Percentiles rank a stretch among this genome's conserved stretches.
phyloP scores from a whole-genome alignment of 768 basidiomycete species.

The Podaxis pistillaris region DNA sequence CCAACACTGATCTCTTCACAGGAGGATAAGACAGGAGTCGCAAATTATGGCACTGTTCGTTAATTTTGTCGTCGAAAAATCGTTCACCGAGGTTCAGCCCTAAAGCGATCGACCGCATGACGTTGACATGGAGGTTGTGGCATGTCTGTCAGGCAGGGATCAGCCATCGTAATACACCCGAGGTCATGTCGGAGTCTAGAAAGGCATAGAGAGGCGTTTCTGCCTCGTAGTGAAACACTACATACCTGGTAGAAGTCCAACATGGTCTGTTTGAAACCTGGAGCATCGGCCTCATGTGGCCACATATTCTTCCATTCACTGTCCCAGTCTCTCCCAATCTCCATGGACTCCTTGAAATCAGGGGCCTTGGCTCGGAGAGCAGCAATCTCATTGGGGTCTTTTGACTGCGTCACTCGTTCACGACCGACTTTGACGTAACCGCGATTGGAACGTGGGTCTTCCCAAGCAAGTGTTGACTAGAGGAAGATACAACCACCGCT shows the following conservation, averaged over 20 bases:
- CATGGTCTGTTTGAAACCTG: constrained; percentile 72
- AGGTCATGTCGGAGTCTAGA: background rate
- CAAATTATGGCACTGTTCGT: constrained; percentile 80
- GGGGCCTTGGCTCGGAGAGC: constrained; percentile 71
- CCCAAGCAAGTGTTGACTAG: constrained; percentile 71
- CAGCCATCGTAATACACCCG: constrained; percentile 5
- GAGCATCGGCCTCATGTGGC: constrained; percentile 63
- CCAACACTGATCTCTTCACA: constrained; percentile 57
- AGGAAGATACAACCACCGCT: constrained; percentile 1
- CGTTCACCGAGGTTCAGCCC: constrained; percentile 70
- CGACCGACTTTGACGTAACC: constrained; percentile 82
- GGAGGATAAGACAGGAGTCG: constrained; percentile 80
- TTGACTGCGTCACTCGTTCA: constrained; percentile 77
- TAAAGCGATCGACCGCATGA: constrained; percentile 86
- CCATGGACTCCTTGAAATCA: constrained; percentile 84
- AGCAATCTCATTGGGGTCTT: constrained; percentile 71
- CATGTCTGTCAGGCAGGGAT: constrained; percentile 48
- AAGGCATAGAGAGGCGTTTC: background rate
- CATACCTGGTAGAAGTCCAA: constrained; percentile 70
- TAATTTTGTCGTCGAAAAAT: constrained; percentile 74
- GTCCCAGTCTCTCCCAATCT: constrained; percentile 87
- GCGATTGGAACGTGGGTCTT: constrained; percentile 81
- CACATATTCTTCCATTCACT: constrained; percentile 76
- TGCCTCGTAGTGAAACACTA: background rate
- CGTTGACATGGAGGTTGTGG: constrained; percentile 68